Conservation (phyloP, 495 filamentous ascomycete genomes). For the Aspergillus nanangensis region DNA sequence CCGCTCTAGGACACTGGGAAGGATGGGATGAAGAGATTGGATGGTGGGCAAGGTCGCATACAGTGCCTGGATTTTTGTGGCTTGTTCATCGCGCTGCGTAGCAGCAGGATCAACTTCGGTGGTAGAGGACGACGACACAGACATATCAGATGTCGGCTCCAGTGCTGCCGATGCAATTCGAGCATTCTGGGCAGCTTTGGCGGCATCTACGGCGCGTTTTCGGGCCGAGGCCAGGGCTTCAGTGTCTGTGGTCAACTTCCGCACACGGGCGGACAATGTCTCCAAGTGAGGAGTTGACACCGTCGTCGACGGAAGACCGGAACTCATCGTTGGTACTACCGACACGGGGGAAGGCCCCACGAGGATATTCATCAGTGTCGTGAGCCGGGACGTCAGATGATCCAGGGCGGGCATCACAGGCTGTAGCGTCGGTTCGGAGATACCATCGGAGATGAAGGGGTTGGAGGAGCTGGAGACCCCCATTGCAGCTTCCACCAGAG, state of each 20-base stretch:
- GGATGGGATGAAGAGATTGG: conserved; percentile 75
- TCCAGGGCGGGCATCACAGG: conserved; percentile 77
- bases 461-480: conserved; percentile 69
- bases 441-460: conserved; percentile 55
- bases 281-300: conserved; percentile 55
- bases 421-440: conserved; percentile 62
- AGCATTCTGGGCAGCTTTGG: conserved; percentile 61
- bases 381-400: conserved; percentile 45
- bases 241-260: conserved; percentile 72
- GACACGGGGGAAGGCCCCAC: conserved; percentile 35
- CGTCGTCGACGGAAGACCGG: conserved; percentile 16
- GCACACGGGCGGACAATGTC: conserved; percentile 65
- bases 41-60: conserved; percentile 88
- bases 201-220: conserved; percentile 61
- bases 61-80: conserved; percentile 84
- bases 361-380: conserved; percentile 38
- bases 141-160: conserved; percentile 16
- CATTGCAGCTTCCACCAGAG: conserved; percentile 72
- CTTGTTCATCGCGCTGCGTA: conserved; percentile 56
- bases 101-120: conserved; percentile 24
- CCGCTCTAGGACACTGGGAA: conserved; percentile 82
- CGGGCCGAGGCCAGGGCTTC: conserved; percentile 71
- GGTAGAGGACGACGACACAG: conserved; percentile 56
- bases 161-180: conserved; percentile 44
- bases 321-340: conserved; percentile 14